Base-by-base conservation (phyloP, 2,329 filamentous ascomycete species). In the Aspergillus floridensis region DNA sequence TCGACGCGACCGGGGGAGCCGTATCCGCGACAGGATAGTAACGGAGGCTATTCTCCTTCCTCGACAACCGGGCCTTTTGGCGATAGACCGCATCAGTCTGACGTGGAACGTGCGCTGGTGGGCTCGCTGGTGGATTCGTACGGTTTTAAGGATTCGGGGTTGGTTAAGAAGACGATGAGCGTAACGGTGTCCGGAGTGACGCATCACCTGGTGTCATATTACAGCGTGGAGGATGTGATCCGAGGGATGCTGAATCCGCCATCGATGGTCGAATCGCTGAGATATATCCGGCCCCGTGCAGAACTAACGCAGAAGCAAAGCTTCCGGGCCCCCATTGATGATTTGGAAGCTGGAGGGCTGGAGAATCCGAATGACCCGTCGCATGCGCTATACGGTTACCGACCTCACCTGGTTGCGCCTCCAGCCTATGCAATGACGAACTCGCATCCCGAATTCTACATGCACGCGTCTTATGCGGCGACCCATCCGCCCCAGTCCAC, bases 131-230 rank as follows among this genome's bases (percentile, higher is more conserved):
- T 93, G n/a, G 92, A 96, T 75, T 92, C 89, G 0, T 96, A 96
- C 68, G 86, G 87, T 32, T 96, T 96, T 82, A 95, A 95, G 70
- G 81, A 86, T 14, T 84, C 86, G 1, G 92, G 93, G 0, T 77
- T 97, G 46, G 85, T 96, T 63, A 97, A 97, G 82, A 96, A 96
- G 80, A 96, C 92, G 0, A 92, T 96, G 75, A 93, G 89, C 67
- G 86, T 96, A 44, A 86, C 84, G 2, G 86, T 89, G 53, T 83
- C 88, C 26, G 89, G 89, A 2, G 84, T 92, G 2, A 87, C 86
- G 2, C 92, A 96, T 69, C 92, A 96, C 69, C 79, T 97, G 54
- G 92, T 96, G 46, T 93, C 89, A 16, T 97, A 97, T 73, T 96
- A 96, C 78, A 91, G 81, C 48, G 82, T 93, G 11, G 86, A 91